Evolutionary conservation across 305 asterid species (phyloP).

Genomic region (Euphrasia arctica): DNA sequence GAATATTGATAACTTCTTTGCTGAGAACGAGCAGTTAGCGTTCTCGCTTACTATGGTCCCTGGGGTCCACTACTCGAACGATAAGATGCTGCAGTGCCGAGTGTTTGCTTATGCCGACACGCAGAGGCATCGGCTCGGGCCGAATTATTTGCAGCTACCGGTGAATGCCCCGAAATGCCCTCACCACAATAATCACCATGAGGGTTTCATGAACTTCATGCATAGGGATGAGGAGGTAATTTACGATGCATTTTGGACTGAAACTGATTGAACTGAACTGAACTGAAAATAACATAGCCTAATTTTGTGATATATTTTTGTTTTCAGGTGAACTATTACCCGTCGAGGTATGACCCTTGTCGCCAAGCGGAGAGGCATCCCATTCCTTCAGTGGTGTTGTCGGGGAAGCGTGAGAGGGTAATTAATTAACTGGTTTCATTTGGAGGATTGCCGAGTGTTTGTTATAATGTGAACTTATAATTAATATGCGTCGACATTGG

Average conservation of each 20-base stretch:
- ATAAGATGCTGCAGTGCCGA: conserved; percentile 81
- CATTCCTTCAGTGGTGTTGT: conserved; percentile 41
- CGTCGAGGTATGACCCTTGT: conserved; percentile 65
- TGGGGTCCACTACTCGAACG: conserved; percentile 78
- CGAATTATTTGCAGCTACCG: conserved; percentile 89
- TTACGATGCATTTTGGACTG: too few relatives aligned
- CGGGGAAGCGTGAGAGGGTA: conserved; percentile 55
- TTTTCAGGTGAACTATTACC: conserved; percentile 40
- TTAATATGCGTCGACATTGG: too few relatives aligned
- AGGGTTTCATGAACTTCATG: conserved; percentile 94
- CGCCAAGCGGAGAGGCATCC: conserved; percentile 61
- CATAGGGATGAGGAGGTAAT: conserved; percentile 97
- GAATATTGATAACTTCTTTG: conserved; percentile 94
- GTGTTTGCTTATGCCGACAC: conserved; percentile 81
- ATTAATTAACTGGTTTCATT: too few relatives aligned
- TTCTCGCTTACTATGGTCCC: conserved; percentile 88
- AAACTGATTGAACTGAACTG: too few relatives aligned
- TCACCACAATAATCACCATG: conserved; percentile 94
- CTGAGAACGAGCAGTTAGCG: conserved; percentile 93
- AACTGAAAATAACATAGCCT: too few relatives aligned
- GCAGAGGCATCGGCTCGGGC: conserved; percentile 97
- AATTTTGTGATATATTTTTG: too few relatives aligned
- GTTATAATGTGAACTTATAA: too few relatives aligned
- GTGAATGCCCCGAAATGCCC: conserved; percentile 86
- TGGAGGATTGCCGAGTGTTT: too few relatives aligned